Evolutionary conservation across 2,329 filamentous ascomycete species (phyloP).

Genomic region (Diaporthe ilicicola): DNA sequence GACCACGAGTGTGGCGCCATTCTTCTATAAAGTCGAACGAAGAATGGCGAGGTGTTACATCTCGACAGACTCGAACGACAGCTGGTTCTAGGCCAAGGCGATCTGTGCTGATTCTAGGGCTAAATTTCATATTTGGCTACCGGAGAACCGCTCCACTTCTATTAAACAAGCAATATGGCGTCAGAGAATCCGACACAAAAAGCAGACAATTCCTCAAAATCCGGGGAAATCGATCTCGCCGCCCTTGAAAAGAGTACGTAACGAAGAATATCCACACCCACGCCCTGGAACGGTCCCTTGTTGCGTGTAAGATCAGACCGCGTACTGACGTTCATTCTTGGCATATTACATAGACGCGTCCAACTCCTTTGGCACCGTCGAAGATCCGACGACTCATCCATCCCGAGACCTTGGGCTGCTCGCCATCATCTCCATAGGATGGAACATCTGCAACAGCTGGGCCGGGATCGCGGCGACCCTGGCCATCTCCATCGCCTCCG

Average conservation of each 20-base stretch:
- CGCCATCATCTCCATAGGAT: conserved; percentile 31
- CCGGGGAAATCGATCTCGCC: conserved; percentile 6
- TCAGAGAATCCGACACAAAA: not conserved
- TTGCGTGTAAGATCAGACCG: not conserved
- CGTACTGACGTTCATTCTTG: not conserved
- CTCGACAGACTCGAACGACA: not conserved
- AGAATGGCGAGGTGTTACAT: not conserved
- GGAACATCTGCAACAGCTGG: conserved; percentile 41
- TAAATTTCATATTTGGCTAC: not conserved
- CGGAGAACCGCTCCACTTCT: not conserved
- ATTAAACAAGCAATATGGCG: not conserved
- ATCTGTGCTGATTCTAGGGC: not conserved
- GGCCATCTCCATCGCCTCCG: conserved; percentile 34
- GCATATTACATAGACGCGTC: conserved; percentile 8
- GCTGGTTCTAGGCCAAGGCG: not conserved
- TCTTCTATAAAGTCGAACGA: conserved; percentile 14
- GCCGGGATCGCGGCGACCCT: conserved; percentile 36
- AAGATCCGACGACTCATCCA: not conserved
- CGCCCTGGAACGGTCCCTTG: not conserved
- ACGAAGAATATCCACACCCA: conserved; percentile 38
- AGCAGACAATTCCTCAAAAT: not conserved
- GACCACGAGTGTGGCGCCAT: not conserved
- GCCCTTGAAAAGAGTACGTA: conserved; percentile 37
- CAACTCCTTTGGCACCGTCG: conserved; percentile 21
- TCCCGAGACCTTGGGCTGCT: conserved; percentile 29